Evolutionary conservation across 2,329 filamentous ascomycete species (phyloP).

Genomic region (Gyromitra esculenta): DNA sequence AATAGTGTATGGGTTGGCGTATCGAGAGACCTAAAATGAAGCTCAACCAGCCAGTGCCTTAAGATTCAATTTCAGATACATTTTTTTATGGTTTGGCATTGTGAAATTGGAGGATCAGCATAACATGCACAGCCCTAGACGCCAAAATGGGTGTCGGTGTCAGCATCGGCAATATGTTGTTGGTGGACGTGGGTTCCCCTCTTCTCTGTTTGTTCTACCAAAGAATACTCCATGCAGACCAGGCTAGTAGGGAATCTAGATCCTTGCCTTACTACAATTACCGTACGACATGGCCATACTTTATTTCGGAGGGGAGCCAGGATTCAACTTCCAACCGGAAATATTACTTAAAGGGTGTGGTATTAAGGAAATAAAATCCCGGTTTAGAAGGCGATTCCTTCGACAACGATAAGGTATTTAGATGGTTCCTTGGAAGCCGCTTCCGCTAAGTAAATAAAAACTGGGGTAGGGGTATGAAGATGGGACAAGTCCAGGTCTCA

Average conservation of each 20-base stretch:
- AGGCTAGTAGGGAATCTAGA: not conserved
- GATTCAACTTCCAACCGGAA: not conserved
- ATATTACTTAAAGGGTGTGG: not conserved
- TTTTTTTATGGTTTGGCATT: not conserved
- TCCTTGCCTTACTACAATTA: not conserved
- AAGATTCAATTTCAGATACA: not conserved
- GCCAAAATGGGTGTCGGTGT: not conserved
- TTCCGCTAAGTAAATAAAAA: too few species aligned
- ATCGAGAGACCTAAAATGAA: not conserved
- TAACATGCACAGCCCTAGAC: constrained; percentile 3
- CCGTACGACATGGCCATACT: not conserved
- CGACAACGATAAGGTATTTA: not conserved
- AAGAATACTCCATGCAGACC: not conserved
- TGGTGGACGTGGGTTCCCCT: not conserved
- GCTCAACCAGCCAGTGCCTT: not conserved
- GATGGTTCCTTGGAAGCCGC: too few species aligned
- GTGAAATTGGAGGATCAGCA: constrained; percentile 13
- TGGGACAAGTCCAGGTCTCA: too few species aligned
- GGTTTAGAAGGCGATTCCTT: not conserved
- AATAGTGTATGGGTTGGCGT: not conserved
- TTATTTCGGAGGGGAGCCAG: not conserved
- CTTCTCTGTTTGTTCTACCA: not conserved
- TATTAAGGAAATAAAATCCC: not conserved
- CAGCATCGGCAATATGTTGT: not conserved
- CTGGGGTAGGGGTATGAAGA: too few species aligned